Base-by-base conservation (phyloP, 768 basidiomycete species). In the Leccinum boreale region DNA sequence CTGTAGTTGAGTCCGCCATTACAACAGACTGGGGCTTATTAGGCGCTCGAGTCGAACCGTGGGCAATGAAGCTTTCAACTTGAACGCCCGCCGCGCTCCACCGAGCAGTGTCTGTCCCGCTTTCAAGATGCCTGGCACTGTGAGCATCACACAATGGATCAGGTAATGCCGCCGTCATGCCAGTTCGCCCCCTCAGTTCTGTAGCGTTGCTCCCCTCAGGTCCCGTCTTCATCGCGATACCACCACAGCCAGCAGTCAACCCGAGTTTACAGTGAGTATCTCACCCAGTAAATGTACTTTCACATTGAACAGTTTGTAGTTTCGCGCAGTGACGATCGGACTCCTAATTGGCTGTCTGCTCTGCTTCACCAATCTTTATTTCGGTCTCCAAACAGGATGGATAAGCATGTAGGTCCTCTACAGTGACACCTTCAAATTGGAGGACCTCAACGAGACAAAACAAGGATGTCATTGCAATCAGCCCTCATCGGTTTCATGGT, bases 401-500 rank as follows among this genome's bases (percentile, higher is more conserved):
- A 91, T 93, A 62, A 87, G 86, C 65, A 93, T 93, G 91, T 90
- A 63, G 52, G 83, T 57, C 46, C 67, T 24, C 24, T 21, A 11
- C 26, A 17, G 12, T 15, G 6, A 19, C 46, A 4, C 23, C 21
- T 35, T 26, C 31, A 29, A 42, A 46, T 10, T 8, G 21, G n/a
- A 2, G 14, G 23, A 12, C 10, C 54, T 58, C 57, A 47, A 55
- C 55, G 5, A 53, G n/a, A 33, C n/a, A 24, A 46, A 53, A 42
- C 60, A 33, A 92, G 92, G 92, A 96, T 95, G 94, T 94, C 94
- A 9, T 81, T 96, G 26, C 94, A 98, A 67, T 95, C 94, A 0
- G 92, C 95, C 11, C 80, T 98, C 35, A 87, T 98, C 33, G 96
- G 94, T 4, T 97, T 89, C 70, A 84, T 95, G 4, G 68, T 96